Evolutionary conservation across 2,329 filamentous ascomycete species (phyloP).

Genomic region (Phaeosphaeria sp.): DNA sequence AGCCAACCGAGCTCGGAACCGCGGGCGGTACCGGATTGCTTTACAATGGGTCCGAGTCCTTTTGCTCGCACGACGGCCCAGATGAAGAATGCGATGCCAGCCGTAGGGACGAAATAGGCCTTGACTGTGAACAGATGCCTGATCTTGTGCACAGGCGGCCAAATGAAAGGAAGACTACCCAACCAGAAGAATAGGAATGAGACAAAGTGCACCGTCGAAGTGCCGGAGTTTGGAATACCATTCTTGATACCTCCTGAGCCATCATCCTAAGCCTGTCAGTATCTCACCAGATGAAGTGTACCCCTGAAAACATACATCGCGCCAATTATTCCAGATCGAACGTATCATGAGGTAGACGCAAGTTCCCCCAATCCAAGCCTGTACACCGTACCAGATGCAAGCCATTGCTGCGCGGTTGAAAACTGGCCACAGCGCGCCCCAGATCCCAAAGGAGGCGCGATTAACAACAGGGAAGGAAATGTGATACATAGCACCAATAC

Average conservation of each 20-base stretch:
- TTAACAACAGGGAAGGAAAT: constrained; percentile 85
- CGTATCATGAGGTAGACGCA: constrained; percentile 91
- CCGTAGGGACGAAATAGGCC: constrained; percentile 79
- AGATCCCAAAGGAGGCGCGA: constrained; percentile 83
- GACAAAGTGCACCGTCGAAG: constrained; percentile 75
- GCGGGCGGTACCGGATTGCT: constrained; percentile 66
- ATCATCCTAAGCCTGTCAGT: background rate
- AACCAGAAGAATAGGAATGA: constrained; percentile 91
- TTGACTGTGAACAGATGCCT: constrained; percentile 92
- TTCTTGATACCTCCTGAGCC: constrained; percentile 64
- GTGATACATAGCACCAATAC: constrained; percentile 86
- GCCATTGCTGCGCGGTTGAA: constrained; percentile 89
- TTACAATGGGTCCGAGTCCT: constrained; percentile 82
- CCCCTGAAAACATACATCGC: constrained; percentile 41
- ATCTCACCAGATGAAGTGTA: background rate
- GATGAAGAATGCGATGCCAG: constrained; percentile 85
- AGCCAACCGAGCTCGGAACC: constrained; percentile 80
- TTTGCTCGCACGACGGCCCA: constrained; percentile 85
- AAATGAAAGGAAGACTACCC: constrained; percentile 79
- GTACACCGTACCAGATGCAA: constrained; percentile 87
- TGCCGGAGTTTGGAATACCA: constrained; percentile 71
- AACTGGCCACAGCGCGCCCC: constrained; percentile 87
- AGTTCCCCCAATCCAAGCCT: constrained; percentile 79
- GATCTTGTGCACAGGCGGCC: constrained; percentile 88
- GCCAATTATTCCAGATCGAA: constrained; percentile 77